These are phyloP conservation scores for Leccinum subgranulosum DNA, from an alignment of 768 basidiomycete genomes.

Conservation along the genomic window DNA sequence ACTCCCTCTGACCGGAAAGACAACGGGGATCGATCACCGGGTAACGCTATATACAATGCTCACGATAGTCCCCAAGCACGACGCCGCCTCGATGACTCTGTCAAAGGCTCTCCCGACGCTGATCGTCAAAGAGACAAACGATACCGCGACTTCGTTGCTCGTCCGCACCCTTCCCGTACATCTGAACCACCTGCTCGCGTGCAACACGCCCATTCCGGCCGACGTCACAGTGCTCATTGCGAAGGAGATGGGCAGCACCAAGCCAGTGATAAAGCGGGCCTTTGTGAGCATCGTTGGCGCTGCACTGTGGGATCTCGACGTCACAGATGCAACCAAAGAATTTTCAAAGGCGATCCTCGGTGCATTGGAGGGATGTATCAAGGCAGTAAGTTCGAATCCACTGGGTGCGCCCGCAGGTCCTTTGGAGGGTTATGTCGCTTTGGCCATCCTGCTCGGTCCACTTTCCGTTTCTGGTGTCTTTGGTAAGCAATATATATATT, in stretches of 20 bases:
- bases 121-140: slow-evolving; percentile 76
- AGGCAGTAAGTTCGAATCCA: slow-evolving; percentile 59
- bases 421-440: slow-evolving; percentile 81
- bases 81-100: slow-evolving; percentile 44
- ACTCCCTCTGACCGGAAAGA: slow-evolving; percentile 83
- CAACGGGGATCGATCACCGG: slow-evolving; percentile 84
- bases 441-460: slow-evolving; percentile 65
- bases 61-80: slow-evolving; percentile 45
- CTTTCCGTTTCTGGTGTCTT: slow-evolving; percentile 48
- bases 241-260: slow-evolving; percentile 71
- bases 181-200: slow-evolving; percentile 49
- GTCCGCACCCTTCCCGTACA: slow-evolving; percentile 56
- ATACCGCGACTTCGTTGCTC: slow-evolving; percentile 55
- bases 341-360: slow-evolving; percentile 57
- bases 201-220: slow-evolving; percentile 38
- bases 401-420: slow-evolving; percentile 59
- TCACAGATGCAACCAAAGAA: slow-evolving; percentile 39
- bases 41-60: slow-evolving; percentile 80
- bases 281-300: slow-evolving; percentile 63
- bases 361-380: slow-evolving; percentile 68
- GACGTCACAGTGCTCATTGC: slow-evolving; percentile 49
- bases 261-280: slow-evolving; percentile 56
- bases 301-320: slow-evolving; percentile 48
- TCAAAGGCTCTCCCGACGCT: slow-evolving; percentile 40
- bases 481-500: slow-evolving; percentile 38